Evolutionary conservation across 2,329 filamentous ascomycete genomes (phyloP).

Genomic region (Intubia oerlemansii): DNA sequence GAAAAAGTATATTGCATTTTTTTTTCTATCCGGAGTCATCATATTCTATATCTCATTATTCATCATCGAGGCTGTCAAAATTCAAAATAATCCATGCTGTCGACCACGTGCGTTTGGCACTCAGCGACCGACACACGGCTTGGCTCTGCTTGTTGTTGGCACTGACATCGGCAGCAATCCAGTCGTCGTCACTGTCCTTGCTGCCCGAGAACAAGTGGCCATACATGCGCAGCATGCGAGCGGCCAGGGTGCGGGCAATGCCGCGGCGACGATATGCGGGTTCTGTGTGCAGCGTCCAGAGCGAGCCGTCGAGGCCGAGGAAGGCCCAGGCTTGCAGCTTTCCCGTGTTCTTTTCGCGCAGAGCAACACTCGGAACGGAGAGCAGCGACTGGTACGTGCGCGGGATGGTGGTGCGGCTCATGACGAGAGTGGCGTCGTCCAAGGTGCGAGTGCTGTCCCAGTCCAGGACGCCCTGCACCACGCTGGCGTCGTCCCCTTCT

Average conservation of each 20-base stretch:
- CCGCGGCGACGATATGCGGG: slow-evolving; percentile 36
- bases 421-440: slow-evolving; percentile 34
- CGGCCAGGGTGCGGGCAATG: slow-evolving; percentile 37
- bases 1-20: no score
- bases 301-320: slow-evolving; percentile 35
- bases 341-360: slow-evolving; percentile 16
- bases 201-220: slow-evolving; percentile 16
- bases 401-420: slow-evolving; percentile 32
- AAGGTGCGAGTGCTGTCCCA: slow-evolving; percentile 28
- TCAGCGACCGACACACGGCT: slow-evolving; percentile 38
- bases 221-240: slow-evolving; percentile 32
- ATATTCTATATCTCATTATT: no score
- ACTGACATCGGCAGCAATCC: slow-evolving; percentile 42
- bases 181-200: slow-evolving; percentile 23
- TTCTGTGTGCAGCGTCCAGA: slow-evolving; percentile 40
- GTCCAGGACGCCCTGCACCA: slow-evolving; percentile 14
- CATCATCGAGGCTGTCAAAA: not conserved
- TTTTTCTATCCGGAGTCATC: no score
- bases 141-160: slow-evolving; percentile 37
- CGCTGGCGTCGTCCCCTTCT: not conserved
- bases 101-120: slow-evolving; percentile 31
- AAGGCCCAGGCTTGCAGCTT: slow-evolving; percentile 44
- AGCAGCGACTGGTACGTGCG: slow-evolving; percentile 26
- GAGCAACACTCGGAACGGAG: slow-evolving; percentile 22
- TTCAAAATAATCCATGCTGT: slow-evolving; percentile 26